Base-by-base conservation (phyloP, 441 rosid species). In the Arabidopsis hybrid region DNA sequence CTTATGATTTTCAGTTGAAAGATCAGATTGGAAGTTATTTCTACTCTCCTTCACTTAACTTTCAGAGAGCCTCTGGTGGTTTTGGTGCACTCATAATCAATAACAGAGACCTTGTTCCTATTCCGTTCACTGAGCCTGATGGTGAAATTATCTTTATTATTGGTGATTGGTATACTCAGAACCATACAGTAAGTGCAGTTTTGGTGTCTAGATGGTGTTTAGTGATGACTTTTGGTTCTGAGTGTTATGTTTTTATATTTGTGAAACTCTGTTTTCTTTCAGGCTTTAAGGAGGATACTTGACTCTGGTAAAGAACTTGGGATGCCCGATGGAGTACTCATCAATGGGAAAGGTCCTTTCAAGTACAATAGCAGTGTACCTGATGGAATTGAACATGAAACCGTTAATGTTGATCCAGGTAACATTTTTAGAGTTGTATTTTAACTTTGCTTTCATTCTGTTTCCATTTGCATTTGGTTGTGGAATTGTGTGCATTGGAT, bases 1-100 rank as follows among this genome's bases (percentile, higher is more conserved):
- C 93, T 71, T 92, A 92, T 74, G 77, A 38, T 16, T 95, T 95
- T 73, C 99, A 95, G 74, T 81, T 88, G 55, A 95, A 95, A 84
- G 99, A 95, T 85, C 92, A 95, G 86, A 88, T 95, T 74, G 99
- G 99, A 31, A 95, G 98, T 76, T 91, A 75, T 78, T 92, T 85
- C 85, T 95, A 95, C 78, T 87, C 39, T 60, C 98, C 98, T 3
- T 85, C 98, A 7, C 88, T 92, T 39, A 85, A 85, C 76, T 83
- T 92, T 65, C 99, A 92, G 74, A 85, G 95, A 78, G 92, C 96
- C 29, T 89, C 98, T 13, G 99, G 99, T 42, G 99, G 99, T 45
- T 91, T 91, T 71, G 99, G 99, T 79, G 85, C 97, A 0, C 1
- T 95, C 42, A 69, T 91, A 34, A 40, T 95, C 78, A 91, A 87